phyloP scores from a whole-genome alignment of 1,139 yeast species.

The Trichomonascaceae sp. region DNA sequence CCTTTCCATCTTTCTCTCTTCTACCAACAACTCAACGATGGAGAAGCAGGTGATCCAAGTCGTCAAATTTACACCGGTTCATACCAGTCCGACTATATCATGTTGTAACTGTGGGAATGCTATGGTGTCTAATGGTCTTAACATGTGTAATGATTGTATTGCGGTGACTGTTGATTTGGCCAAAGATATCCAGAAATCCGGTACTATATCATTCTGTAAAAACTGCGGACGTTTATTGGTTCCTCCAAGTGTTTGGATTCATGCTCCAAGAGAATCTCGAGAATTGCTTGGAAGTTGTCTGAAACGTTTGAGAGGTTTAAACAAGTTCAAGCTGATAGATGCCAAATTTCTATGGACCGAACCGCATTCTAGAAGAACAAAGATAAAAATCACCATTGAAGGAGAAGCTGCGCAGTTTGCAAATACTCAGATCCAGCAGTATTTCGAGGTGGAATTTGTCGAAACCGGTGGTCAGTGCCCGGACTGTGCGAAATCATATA shows the following conservation, averaged over 20 bases:
- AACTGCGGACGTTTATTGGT: conserved; percentile 91
- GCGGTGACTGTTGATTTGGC: conserved; percentile 91
- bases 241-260: conserved; percentile 91
- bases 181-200: conserved; percentile 89
- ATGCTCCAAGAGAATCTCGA: conserved; percentile 86
- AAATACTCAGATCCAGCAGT: conserved; percentile 87
- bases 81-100: conserved; percentile 71
- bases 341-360: conserved; percentile 98
- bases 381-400: conserved; percentile 86
- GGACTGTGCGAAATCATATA: conserved; percentile 94
- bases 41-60: conserved; percentile 17
- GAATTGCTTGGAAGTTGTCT: conserved; percentile 88
- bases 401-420: conserved; percentile 78
- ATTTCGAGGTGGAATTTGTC: conserved; percentile 91
- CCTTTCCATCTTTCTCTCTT: background rate
- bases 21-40: conserved; percentile 9
- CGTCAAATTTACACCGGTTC: conserved; percentile 30
- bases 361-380: conserved; percentile 94
- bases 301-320: conserved; percentile 81
- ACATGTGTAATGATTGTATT: conserved; percentile 97
- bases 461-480: conserved; percentile 96
- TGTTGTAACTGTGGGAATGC: conserved; percentile 98
- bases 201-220: conserved; percentile 87
- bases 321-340: conserved; percentile 79
- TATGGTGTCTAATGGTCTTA: conserved; percentile 74